Base-by-base conservation (phyloP, 768 basidiomycete species). In the Tylopilus plumbeoviolaceoides region DNA sequence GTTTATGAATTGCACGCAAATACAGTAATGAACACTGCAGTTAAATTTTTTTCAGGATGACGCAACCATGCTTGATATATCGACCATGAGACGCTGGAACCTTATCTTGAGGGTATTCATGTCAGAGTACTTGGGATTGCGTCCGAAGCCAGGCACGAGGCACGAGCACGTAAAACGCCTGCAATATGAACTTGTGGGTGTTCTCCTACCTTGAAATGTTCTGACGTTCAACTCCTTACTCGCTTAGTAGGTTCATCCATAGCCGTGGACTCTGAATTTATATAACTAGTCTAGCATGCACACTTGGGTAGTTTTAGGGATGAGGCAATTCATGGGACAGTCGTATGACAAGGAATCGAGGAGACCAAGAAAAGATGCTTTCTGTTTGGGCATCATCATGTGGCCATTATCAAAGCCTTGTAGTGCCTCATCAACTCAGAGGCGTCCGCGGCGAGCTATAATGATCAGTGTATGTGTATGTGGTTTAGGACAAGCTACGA, bases 31-130 rank as follows among this genome's bases (percentile, higher is more conserved):
- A 40, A 31, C 35, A 23, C 52, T 57, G 7, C 20, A 56, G 9
- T 30, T 28, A 47, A n/a, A 23, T 28, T 50, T 33, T 30, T 55
- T 60, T 6, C 51, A 97, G 94, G 97, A 99, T 68, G 90, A 98
- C 69, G 92, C 86, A 8, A 79, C 84, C 20, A 91, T 87, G 1
- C 74, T 98, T 41, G 87, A 98, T 62, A 71, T 90, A 42, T 80
- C 87, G 8, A 95, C 92, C 0, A 81, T 98, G 78, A 81, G 85
- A 43, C 78, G 89, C 21, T 98, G 97, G 97, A 90, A 89, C 64
- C 73, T 95, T 28, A 78, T 99, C 47, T 65, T 98, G 36, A 78
- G 95, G 30, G 81, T 97, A 1, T 94, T 98, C 65, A 79, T 92
- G 61, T 77, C 88, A 1, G 97, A 98, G 71, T 99, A 98, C 69